Percentiles rank a stretch among this genome's conserved stretches.
phyloP scores from a whole-genome alignment of 805 yeast species.

The Cyberlindnera sargentensis region DNA sequence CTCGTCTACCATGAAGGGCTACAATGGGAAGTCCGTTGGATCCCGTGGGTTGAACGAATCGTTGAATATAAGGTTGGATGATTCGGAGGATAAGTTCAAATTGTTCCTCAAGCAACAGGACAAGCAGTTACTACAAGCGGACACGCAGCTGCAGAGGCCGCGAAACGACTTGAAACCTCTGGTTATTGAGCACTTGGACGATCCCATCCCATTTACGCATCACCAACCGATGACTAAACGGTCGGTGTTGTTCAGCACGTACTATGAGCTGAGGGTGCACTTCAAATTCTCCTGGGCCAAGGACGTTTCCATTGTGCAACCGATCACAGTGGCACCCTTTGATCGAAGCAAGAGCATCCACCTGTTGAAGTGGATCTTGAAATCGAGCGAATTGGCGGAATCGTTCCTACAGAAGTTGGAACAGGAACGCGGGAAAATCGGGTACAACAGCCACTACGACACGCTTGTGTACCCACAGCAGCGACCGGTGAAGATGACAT shows the following conservation, averaged over 20 bases:
- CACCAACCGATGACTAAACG: conserved; percentile 45
- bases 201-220: conserved; percentile 28
- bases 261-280: conserved; percentile 37
- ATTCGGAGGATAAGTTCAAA: conserved; percentile 21
- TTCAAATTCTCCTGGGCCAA: conserved; percentile 47
- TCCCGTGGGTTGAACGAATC: conserved; percentile 4
- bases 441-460: conserved; percentile 23
- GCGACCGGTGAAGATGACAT: conserved; percentile 12
- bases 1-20: conserved; percentile 17
- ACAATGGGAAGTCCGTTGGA: conserved; percentile 11
- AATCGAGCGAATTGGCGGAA: conserved; percentile 43
- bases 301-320: conserved; percentile 42
- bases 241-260: conserved; percentile 43
- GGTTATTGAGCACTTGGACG: conserved; percentile 16
- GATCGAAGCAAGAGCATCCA: conserved; percentile 40
- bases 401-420: conserved; percentile 16
- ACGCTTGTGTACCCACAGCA: conserved; percentile 29
- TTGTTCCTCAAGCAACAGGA: conserved; percentile 26
- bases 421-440: conserved; percentile 29
- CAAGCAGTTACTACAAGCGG: conserved; percentile 22
- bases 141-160: conserved; percentile 12
- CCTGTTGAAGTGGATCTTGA: conserved; percentile 44
- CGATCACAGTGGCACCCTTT: conserved; percentile 49
- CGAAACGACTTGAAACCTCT: conserved; percentile 24
- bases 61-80: conserved; percentile 23